Conservation (phyloP, 352 stramenopile genomes). For the Pythium sp. region DNA sequence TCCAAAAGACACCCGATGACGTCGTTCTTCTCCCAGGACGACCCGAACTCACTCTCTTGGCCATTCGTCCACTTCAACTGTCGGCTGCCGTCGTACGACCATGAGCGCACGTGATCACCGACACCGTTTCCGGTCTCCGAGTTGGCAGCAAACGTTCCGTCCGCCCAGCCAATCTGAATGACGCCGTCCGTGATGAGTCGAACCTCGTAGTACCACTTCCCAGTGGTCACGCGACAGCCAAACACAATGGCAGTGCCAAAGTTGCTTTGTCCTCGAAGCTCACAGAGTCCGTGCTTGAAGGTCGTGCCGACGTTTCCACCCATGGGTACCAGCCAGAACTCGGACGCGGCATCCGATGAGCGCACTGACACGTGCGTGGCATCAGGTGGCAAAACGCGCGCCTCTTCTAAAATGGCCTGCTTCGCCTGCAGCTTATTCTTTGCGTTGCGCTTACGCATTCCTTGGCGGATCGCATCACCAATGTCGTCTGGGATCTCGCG, state of each 20-base stretch:
- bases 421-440: slow-evolving; percentile 18
- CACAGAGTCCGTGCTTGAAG: slow-evolving; percentile 70
- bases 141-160: slow-evolving; percentile 71
- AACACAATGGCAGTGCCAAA: slow-evolving; percentile 72
- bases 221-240: slow-evolving; percentile 39
- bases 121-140: slow-evolving; percentile 86
- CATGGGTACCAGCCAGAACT: slow-evolving; percentile 48
- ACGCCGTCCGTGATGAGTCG: slow-evolving; percentile 85
- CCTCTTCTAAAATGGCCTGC: slow-evolving; percentile 16
- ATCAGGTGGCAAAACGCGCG: slow-evolving; percentile 30
- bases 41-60: slow-evolving; percentile 58
- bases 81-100: slow-evolving; percentile 87
- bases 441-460: slow-evolving; percentile 47
- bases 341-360: slow-evolving; percentile 22
- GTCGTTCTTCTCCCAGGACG: slow-evolving; percentile 75
- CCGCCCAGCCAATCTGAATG: slow-evolving; percentile 92
- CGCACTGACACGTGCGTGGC: slow-evolving; percentile 30
- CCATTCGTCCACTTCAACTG: slow-evolving; percentile 84
- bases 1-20: slow-evolving; percentile 89
- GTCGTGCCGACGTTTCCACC: slow-evolving; percentile 38
- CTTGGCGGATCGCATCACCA: slow-evolving; percentile 62
- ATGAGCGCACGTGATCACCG: slow-evolving; percentile 88
- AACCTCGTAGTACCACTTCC: slow-evolving; percentile 92
- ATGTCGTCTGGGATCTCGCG: slow-evolving; percentile 61
- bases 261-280: slow-evolving; percentile 68